phyloP scores from a whole-genome alignment of 148 eudicot species.

The Amaranthus cruentus region DNA sequence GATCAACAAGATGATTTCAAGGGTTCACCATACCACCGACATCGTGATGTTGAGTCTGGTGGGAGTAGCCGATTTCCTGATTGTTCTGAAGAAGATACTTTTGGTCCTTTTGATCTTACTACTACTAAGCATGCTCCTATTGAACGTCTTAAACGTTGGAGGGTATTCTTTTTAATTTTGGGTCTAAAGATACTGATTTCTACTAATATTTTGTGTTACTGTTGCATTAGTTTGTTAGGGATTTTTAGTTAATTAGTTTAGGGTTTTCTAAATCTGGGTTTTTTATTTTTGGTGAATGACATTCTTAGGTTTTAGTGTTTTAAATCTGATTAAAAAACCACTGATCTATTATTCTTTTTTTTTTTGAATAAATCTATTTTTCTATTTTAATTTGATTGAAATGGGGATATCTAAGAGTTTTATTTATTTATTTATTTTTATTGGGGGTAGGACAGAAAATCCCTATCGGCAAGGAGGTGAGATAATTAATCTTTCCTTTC shows the following conservation, averaged over 20 bases:
- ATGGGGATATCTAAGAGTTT: neutral
- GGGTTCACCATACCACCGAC: slow-evolving; percentile 12
- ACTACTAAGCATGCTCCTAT: slow-evolving; percentile 73
- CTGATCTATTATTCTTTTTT: no score
- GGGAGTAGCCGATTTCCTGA: slow-evolving; percentile 6
- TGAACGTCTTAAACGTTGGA: slow-evolving; percentile 70
- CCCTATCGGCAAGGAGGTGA: no score
- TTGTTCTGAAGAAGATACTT: slow-evolving; percentile 28
- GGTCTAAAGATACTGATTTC: neutral
- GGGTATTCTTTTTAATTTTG: slow-evolving; percentile 39
- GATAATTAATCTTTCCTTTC: no score
- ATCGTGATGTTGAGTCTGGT: slow-evolving; percentile 48
- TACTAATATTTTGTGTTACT: neutral
- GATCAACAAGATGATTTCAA: slow-evolving; percentile 14
- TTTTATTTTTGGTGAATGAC: neutral
- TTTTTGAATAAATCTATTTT: no score
- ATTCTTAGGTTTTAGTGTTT: no score
- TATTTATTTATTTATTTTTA: neutral
- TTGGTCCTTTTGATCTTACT: slow-evolving; percentile 54
- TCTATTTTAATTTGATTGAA: neutral
- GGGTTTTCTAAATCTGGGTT: neutral
- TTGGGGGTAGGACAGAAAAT: neutral
- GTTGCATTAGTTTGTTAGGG: neutral
- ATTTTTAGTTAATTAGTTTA: neutral
- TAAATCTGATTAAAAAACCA: no score